phyloP scores from a whole-genome alignment of 2,329 filamentous ascomycete genomes.

The Zasmidium citrigriseum region DNA sequence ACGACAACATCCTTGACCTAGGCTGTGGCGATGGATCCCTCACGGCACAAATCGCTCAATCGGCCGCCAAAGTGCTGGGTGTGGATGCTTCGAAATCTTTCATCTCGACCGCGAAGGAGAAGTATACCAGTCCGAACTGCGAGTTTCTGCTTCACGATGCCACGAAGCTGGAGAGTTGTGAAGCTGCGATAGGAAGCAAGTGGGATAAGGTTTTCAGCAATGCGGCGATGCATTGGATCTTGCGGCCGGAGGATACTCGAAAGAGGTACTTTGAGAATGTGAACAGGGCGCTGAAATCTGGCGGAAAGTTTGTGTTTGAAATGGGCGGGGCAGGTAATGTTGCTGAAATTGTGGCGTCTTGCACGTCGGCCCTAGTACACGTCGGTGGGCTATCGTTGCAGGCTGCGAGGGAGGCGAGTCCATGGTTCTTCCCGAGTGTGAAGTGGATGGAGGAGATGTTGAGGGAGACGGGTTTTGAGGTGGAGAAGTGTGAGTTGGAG shows the following conservation, averaged over 20 bases:
- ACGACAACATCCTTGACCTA: slow-evolving; percentile 42
- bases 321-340: slow-evolving; percentile 73
- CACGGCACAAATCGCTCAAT: slow-evolving; percentile 38
- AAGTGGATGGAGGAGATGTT: slow-evolving; percentile 52
- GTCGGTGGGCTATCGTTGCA: slow-evolving; percentile 54
- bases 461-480: slow-evolving; percentile 43
- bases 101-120: slow-evolving; percentile 37
- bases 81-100: slow-evolving; percentile 44
- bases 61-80: slow-evolving; percentile 35
- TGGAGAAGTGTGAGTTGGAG: slow-evolving; percentile 58
- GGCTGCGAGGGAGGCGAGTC: slow-evolving; percentile 53
- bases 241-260: slow-evolving; percentile 50
- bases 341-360: slow-evolving; percentile 60
- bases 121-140: slow-evolving; percentile 25
- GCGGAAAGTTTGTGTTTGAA: slow-evolving; percentile 66
- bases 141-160: slow-evolving; percentile 37
- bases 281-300: slow-evolving; percentile 53
- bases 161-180: slow-evolving; percentile 24
- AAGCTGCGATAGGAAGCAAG: slow-evolving; percentile 20
- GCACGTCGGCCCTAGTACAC: slow-evolving; percentile 55
- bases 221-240: slow-evolving; percentile 49
- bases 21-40: slow-evolving; percentile 44
- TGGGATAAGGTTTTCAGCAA: slow-evolving; percentile 47
- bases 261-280: slow-evolving; percentile 56
- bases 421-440: slow-evolving; percentile 74